Base-by-base conservation (phyloP, 73 alveolate species). In the Paramecium primaurelia region DNA sequence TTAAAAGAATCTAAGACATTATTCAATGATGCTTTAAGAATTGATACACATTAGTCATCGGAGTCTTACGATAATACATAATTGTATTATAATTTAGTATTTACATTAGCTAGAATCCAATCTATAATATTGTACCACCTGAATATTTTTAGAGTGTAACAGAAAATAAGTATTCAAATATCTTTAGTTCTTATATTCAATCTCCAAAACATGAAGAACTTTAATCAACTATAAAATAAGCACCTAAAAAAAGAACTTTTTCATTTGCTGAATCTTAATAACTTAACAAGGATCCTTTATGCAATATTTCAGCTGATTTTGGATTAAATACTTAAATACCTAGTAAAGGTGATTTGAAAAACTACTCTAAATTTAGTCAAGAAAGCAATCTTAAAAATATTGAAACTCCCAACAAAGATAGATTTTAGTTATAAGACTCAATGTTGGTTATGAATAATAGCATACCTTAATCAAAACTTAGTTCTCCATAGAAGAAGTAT, bases 161-260 rank as follows among this genome's bases (percentile, higher is more conserved):
- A 1, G 87, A 73, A 9, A 73, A 73, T 12, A 40, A 40, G 12
- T 73, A 73, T 18, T 73, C 87, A 36, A 73, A 73, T 34, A 73
- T 73, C 54, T 73, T 73, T 73, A 73, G 87, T 73, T 73, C 87
- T 16, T 73, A 40, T 16, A 73, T 73, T 3, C 26, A 73, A 40
- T 37, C 58, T 8, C 87, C 58, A 12, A 73, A 34, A 10, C n/a
- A 40, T 14, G 58, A 73, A 10, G 37, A 34, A 38, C 22, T 34
- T 25, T 10, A 34, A 68, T 68, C 47, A 25, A 28, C 22, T 20
- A 68, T 73, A 22, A 34, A 34, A 36, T 25, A 34, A 73, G 37
- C 30, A 30, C 87, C 87, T 4, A 36, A 73, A 73, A 73, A 73
- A 73, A 34, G 87, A 73, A 37, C 87, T 6, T 73, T 73, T 73